Base-by-base conservation (phyloP, 106 monocot genomes). In the Vanilla planifolia region DNA sequence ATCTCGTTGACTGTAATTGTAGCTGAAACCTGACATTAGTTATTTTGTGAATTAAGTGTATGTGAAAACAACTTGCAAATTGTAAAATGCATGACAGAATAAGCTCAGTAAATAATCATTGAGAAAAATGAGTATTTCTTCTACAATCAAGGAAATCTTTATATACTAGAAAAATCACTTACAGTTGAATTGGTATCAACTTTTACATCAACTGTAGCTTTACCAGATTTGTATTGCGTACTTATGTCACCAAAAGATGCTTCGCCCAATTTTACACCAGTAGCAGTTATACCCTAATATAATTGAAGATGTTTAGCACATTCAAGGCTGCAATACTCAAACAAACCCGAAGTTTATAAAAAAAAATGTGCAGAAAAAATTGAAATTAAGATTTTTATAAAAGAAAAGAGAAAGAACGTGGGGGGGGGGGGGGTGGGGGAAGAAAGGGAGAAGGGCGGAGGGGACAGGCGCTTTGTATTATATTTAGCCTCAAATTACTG, bases 151-250 rank as follows among this genome's bases (percentile, higher is more conserved):
- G 9, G 19, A 36, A 5, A 35, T 33, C 35, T 6, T 37, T 10
- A 37, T 10, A 37, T 6, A 37, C 7, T 0, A 37, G 37, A 5
- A 37, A 6, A 23, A 10, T 15, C 24, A 42, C 79, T 80, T 70
- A 89, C 89, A 75, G 72, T 80, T 6, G 84, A 89, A 61, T 78
- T 61, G 63, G 74, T 77, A 63, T 84, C 77, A 42, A 89, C 72
- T 69, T 84, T 89, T 52, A 89, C 74, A 73, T 84, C 80, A 24
- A 89, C 75, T 58, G 66, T 67, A 20, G 84, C 75, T 61, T 65
- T 84, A 44, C 84, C 84, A 66, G 70, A 81, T 71, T 37, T 80
- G 58, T 80, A 84, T 14, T 84, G 71, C 48, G 84, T 64, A 53
- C 43, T 68, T 36, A 89, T 75, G 61, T 89, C 89, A 69, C 89